Evolutionary conservation across 768 basidiomycete species (phyloP).

Genomic region (Phanerochaete carnosa): DNA sequence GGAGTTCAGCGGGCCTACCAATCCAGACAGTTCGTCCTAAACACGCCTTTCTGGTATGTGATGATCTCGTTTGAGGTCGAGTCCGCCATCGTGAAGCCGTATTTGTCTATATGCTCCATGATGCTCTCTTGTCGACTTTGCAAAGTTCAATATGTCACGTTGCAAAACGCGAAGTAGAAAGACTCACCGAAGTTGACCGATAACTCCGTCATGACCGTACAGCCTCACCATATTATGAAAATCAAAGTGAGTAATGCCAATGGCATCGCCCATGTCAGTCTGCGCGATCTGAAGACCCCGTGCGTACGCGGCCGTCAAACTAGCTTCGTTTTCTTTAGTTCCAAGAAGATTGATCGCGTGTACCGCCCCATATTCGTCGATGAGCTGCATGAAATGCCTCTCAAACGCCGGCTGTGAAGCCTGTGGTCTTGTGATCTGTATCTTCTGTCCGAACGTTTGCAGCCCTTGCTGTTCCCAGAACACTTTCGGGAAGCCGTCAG

Average conservation of each 20-base stretch:
- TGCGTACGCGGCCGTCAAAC: slow-evolving; percentile 77
- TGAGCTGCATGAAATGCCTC: slow-evolving; percentile 83
- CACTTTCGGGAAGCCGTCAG: slow-evolving; percentile 43
- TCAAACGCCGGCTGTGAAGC: slow-evolving; percentile 98
- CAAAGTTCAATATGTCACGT: background rate
- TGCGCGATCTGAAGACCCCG: slow-evolving; percentile 72
- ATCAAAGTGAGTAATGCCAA: slow-evolving; percentile 87
- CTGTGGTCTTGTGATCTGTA: slow-evolving; percentile 93
- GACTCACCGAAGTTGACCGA: slow-evolving; percentile 64
- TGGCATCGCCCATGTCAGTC: slow-evolving; percentile 58
- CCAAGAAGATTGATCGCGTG: slow-evolving; percentile 93
- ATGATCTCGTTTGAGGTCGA: slow-evolving; percentile 62
- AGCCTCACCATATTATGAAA: slow-evolving; percentile 83
- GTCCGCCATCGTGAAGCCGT: slow-evolving; percentile 85
- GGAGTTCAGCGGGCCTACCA: slow-evolving; percentile 47
- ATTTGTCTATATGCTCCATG: slow-evolving; percentile 64
- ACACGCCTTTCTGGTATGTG: slow-evolving; percentile 88
- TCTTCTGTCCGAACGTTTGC: slow-evolving; percentile 90
- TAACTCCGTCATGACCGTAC: slow-evolving; percentile 85
- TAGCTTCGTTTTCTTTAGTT: slow-evolving; percentile 87
- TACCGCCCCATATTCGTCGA: slow-evolving; percentile 79
- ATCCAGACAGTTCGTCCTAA: slow-evolving; percentile 93
- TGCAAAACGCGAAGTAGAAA: background rate
- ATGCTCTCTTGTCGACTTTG: slow-evolving; percentile 59
- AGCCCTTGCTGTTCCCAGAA: slow-evolving; percentile 99